Evolutionary conservation across 1,139 yeast genomes (phyloP).

Genomic region (Hanseniaspora sp.): DNA sequence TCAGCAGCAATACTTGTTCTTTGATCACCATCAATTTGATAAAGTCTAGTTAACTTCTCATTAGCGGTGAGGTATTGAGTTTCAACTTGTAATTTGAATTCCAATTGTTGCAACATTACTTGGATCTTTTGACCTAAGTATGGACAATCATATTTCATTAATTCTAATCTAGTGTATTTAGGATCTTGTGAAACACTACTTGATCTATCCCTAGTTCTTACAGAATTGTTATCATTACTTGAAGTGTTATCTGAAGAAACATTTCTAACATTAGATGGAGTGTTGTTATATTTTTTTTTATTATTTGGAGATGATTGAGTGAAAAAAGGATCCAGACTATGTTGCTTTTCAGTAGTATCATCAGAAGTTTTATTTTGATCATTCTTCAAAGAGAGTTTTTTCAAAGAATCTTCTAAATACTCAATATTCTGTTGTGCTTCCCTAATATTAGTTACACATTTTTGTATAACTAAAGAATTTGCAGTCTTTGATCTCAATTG

Average conservation of each 20-base stretch:
- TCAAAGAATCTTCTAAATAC: slow-evolving; percentile 68
- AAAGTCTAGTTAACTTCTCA: slow-evolving; percentile 73
- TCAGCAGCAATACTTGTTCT: slow-evolving; percentile 80
- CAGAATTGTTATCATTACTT: neutral
- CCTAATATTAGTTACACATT: slow-evolving; percentile 79
- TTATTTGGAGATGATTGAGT: slow-evolving; percentile 9
- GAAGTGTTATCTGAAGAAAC: neutral
- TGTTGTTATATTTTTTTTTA: neutral
- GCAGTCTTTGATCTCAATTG: slow-evolving; percentile 64
- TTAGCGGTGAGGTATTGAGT: slow-evolving; percentile 87
- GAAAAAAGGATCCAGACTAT: slow-evolving; percentile 9
- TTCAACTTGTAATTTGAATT: slow-evolving; percentile 86
- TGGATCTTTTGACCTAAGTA: slow-evolving; percentile 92
- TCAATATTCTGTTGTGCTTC: slow-evolving; percentile 88
- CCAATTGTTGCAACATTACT: slow-evolving; percentile 87
- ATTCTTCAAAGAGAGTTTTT: slow-evolving; percentile 39
- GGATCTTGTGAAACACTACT: slow-evolving; percentile 24
- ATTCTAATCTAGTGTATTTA: slow-evolving; percentile 52
- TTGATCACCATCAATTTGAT: slow-evolving; percentile 83
- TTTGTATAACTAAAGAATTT: slow-evolving; percentile 74
- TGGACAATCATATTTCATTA: slow-evolving; percentile 86
- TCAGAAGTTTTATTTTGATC: slow-evolving; percentile 2
- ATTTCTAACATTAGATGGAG: neutral
- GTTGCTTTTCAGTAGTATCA: slow-evolving; percentile 12
- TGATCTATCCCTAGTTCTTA: slow-evolving; percentile 10